Percentiles rank a stretch among this genome's conserved stretches.
Evolutionary conservation across 768 basidiomycete genomes (phyloP).

Genomic region (Suillus clintonianus): DNA sequence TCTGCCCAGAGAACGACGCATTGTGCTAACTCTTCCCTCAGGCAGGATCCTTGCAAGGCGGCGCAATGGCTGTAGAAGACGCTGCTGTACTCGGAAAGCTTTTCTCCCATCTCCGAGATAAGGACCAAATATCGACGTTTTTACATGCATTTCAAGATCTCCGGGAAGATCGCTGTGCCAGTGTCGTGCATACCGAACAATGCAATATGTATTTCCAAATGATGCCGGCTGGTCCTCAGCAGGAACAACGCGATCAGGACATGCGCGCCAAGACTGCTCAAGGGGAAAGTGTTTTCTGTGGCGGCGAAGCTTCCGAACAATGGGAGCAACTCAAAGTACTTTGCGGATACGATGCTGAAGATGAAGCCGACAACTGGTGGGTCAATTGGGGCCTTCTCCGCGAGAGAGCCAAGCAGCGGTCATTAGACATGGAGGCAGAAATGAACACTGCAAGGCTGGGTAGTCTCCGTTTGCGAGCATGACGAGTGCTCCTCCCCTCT

Average conservation of each 20-base stretch:
- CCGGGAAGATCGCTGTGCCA: slow-evolving; percentile 50
- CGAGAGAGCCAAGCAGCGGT: slow-evolving; percentile 35
- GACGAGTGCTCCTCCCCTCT: neutral
- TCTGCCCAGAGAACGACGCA: neutral
- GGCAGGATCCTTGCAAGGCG: slow-evolving; percentile 57
- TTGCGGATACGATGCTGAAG: slow-evolving; percentile 53
- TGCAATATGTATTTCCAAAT: slow-evolving; percentile 47
- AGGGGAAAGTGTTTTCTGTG: slow-evolving; percentile 46
- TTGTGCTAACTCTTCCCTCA: slow-evolving; percentile 18
- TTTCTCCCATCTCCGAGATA: slow-evolving; percentile 52
- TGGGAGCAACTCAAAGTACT: slow-evolving; percentile 57
- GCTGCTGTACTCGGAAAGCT: slow-evolving; percentile 59
- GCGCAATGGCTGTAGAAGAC: slow-evolving; percentile 60
- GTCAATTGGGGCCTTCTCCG: slow-evolving; percentile 53
- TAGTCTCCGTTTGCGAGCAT: neutral
- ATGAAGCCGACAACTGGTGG: slow-evolving; percentile 68
- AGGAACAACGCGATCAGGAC: slow-evolving; percentile 45
- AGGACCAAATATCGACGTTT: slow-evolving; percentile 51
- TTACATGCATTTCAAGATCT: slow-evolving; percentile 60
- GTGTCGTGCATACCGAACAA: slow-evolving; percentile 47
- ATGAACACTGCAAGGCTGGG: slow-evolving; percentile 10
- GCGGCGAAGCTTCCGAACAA: slow-evolving; percentile 23
- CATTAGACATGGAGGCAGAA: slow-evolving; percentile 16
- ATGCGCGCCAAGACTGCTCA: slow-evolving; percentile 43
- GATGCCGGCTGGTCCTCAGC: slow-evolving; percentile 44